These are phyloP conservation scores for Ascochyta fabae DNA, from an alignment of 2,329 filamentous ascomycete species.

Conservation along the genomic window DNA sequence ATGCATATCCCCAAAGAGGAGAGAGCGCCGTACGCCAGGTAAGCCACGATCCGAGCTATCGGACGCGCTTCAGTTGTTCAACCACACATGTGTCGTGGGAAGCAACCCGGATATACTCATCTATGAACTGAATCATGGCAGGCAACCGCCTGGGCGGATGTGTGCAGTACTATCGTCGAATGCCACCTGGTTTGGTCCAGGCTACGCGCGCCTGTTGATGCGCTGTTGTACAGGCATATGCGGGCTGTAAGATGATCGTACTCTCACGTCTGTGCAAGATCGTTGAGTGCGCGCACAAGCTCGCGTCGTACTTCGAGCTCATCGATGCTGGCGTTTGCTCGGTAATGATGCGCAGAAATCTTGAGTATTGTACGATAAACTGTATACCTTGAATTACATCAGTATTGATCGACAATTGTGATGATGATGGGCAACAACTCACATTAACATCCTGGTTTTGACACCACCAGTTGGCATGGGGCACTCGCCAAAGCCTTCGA, in stretches of 20 bases:
- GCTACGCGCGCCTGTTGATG: neutral
- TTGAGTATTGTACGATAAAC: constrained; percentile 52
- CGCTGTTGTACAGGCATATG: neutral
- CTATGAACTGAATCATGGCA: neutral
- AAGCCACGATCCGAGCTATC: neutral
- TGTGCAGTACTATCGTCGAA: neutral
- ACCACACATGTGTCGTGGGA: too few species aligned
- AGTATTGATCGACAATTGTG: constrained; percentile 1
- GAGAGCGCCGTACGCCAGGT: constrained; percentile 12
- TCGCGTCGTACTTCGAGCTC: constrained; percentile 53
- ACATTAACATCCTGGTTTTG: constrained; percentile 51
- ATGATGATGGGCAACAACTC: constrained; percentile 24
- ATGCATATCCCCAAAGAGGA: constrained; percentile 1
- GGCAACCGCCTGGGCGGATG: neutral
- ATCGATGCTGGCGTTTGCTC: constrained; percentile 48
- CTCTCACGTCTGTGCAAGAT: constrained; percentile 41
- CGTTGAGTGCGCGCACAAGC: constrained; percentile 49
- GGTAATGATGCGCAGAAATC: constrained; percentile 54
- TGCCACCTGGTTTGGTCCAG: neutral
- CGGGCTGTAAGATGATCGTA: neutral
- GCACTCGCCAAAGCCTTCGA: constrained; percentile 51
- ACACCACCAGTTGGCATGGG: constrained; percentile 41
- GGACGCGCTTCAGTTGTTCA: too few species aligned
- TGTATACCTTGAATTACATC: constrained; percentile 48
- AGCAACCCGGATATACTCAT: neutral